Evolutionary conservation across 2,329 filamentous ascomycete genomes (phyloP), one percentile per base, ranked within the genome.

Genomic region (Diplocarpon rosae): DNA sequence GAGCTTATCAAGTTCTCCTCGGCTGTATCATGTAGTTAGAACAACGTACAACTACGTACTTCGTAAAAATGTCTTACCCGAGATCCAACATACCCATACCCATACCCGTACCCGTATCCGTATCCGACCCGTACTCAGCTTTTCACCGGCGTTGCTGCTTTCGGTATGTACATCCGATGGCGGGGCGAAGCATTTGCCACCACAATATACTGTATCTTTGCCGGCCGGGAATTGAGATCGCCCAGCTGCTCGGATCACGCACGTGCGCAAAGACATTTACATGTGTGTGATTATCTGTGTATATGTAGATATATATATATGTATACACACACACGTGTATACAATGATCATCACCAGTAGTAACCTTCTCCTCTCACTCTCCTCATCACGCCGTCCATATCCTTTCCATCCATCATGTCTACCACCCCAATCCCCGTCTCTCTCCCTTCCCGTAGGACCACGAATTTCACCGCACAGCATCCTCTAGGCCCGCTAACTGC

Each of bases 401-500:
- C n/a, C 35, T 13, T 32, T 9, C 9, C 27, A 7, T 32, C 12
- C 39, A 50, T 6, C 11, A 56, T 58, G 53, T 56, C 53, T 29
- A 47, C 47, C 13, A 55, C 57, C 37, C 53, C 58, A 45, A 41
- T 57, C 24, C 38, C 50, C 15, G 35, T 39, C n/a, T 52, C 55
- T n/a, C 45, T 57, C 24, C 54, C 55, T 12, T 33, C 53, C 11
- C 45, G 54, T 34, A 57, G 54, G 29, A 54, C 41, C 35, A 58
- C 56, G 39, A 54, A 50, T 33, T 16, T 38, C 24, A 24, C 46
- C 10, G 42, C 43, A 32, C 51, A 61, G 32, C 78, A 82, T 53
- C 78, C 78, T 10, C 68, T 82, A 42, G 73, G 75, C 5, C 77
- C 78, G 29, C 65, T 82, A 34, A 72, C 68, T 24, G 67, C 67